Evolutionary conservation across 164 flowering plant species (phyloP), one percentile per base, ranked within the genome.

Genomic region (Nymphaea thermarum): DNA sequence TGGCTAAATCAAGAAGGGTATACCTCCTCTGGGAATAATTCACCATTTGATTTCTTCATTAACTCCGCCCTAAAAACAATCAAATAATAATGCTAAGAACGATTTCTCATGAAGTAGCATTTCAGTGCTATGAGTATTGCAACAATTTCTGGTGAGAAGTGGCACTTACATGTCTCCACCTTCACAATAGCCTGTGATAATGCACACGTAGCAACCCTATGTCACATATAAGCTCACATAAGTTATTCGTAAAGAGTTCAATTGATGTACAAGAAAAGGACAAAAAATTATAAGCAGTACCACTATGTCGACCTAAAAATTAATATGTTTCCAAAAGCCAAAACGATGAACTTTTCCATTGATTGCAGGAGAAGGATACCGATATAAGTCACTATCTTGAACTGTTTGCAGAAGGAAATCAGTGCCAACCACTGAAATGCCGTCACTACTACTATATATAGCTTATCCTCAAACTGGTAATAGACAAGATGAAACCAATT

Each of bases 151-250:
- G 64, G 18, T 6, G 2, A n/a, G 42, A n/a, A n/a, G 64, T 61
- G 66, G 8, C 44, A 90, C 97, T 88, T 82, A 91, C 99, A 91
- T 90, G 79, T 94, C 99, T 78, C 99, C 97, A 25, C 99, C 99
- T 84, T 94, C 96, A 66, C 99, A 94, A 75, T 91, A 91, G 57
- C 99, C 99, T 4, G 99, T 94, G 68, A 91, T 96, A 80, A 94
- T 91, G 80, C 99, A 94, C 70, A 94, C 99, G 82, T 90, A 94
- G 79, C 99, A 59, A 60, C 11, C 63, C 55, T 47, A 47, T 47
- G 12, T 47, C 55, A 47, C 2, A 14, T 14, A 47, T 6, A 47
- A 6, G 12, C 7, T 47, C 11, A 4, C 55, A 47, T 14, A 4
- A 47, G 55, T 47, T 47, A 7, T 47, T 14, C 55, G 2, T 47